Base-by-base conservation (phyloP, 306 rosid genomes). In the Canavalia ensiformis region DNA sequence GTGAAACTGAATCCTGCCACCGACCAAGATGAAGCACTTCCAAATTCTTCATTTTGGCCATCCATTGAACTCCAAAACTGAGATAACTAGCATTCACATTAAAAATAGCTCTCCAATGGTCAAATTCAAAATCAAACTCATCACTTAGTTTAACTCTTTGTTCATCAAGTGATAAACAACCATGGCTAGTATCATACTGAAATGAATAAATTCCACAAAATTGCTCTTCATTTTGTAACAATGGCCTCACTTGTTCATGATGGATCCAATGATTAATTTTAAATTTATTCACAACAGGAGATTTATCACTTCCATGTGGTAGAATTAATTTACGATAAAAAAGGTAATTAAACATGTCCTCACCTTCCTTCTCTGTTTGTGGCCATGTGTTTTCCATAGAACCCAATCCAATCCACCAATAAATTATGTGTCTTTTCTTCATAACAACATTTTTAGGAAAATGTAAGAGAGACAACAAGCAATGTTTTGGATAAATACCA, bases 321-420 rank as follows among this genome's bases (percentile, higher is more conserved):
- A n/a, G 2, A 29, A 84, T 82, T 6, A 87, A 37, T 18, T 39
- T 76, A 25, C 11, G 4, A 3, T 2, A 25, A 42, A 68, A 6
- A 18, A 87, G 78, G 6, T 31, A 30, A 0, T 35, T 4, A 3
- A 87, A 79, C 1, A 74, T n/a, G 0, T 39, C 35, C 33, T 56
- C 84, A 0, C 88, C 88, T 6, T 3, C 12, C 33, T 84, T 73
- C 60, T 84, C 84, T 0, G 71, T 76, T 1, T 63, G 25, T 18
- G 25, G 25, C 6, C 1, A 6, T 1, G 1, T 0, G 12, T 42
- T 9, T 33, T 6, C 0, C 4, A 37, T 2, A 2, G 68, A 56
- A 29, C 80, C 76, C 60, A 67, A 86, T 41, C 89, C 91, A 77
- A 88, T 65, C 89, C 91, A 88, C 91, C 89, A 88, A 12, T 78